These are phyloP conservation scores for Erodium maritimum DNA, from an alignment of 345 rosid species.

Conservation along the genomic window DNA sequence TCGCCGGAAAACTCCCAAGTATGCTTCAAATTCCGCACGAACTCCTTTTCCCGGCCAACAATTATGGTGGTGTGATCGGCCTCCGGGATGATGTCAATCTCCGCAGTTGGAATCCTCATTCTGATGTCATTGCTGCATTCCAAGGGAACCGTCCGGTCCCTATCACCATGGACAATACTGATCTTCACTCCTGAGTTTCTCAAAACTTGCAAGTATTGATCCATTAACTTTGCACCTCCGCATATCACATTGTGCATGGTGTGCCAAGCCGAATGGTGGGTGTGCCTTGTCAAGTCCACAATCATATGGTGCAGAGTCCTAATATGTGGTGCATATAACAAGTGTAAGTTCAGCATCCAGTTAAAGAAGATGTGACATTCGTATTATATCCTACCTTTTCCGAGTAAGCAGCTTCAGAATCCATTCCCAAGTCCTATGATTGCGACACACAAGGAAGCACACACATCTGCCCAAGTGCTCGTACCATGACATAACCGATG, in stretches of 20 bases:
- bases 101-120: slow-evolving; percentile 29
- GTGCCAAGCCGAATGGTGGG: slow-evolving; percentile 79
- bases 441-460: slow-evolving; percentile 45
- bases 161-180: slow-evolving; percentile 48
- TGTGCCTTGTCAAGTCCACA: slow-evolving; percentile 46
- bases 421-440: slow-evolving; percentile 61
- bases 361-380: background rate
- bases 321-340: slow-evolving; percentile 1
- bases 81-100: slow-evolving; percentile 26
- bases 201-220: slow-evolving; percentile 34
- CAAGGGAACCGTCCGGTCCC: slow-evolving; percentile 41
- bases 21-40: slow-evolving; percentile 31
- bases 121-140: slow-evolving; percentile 45
- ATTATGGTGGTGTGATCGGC: slow-evolving; percentile 45
- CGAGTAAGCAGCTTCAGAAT: slow-evolving; percentile 41
- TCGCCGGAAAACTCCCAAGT: slow-evolving; percentile 24
- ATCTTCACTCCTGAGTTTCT: slow-evolving; percentile 20
- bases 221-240: slow-evolving; percentile 53
- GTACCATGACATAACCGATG: slow-evolving; percentile 69
- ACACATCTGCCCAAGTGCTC: slow-evolving; percentile 62
- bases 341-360: background rate
- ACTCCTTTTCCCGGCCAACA: slow-evolving; percentile 34
- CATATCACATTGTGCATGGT: slow-evolving; percentile 72
- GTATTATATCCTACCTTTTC: slow-evolving; percentile 44
- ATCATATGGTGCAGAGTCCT: slow-evolving; percentile 37